Evolutionary conservation across 352 stramenopile genomes (phyloP).

Genomic region (Saprolegnia diclina): DNA sequence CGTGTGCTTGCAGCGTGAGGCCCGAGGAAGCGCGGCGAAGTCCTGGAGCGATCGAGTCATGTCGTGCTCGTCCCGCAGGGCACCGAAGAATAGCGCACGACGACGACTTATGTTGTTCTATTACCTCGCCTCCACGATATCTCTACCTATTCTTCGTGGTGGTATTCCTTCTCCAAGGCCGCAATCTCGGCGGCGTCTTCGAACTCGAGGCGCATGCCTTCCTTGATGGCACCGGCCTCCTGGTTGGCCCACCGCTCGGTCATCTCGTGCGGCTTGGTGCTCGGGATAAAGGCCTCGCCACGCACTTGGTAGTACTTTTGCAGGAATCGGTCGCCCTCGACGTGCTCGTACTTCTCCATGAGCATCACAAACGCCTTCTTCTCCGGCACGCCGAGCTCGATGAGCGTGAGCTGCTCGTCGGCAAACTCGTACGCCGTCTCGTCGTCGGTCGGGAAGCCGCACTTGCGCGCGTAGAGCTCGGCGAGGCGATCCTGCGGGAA

Average conservation of each 20-base stretch:
- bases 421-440: constrained; percentile 84
- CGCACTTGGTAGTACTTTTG: constrained; percentile 77
- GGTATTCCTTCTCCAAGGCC: constrained; percentile 7
- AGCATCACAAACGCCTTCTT: constrained; percentile 77
- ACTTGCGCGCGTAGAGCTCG: constrained; percentile 70
- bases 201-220: constrained; percentile 79
- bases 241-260: constrained; percentile 74
- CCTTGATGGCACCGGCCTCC: constrained; percentile 73
- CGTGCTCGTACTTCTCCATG: constrained; percentile 77
- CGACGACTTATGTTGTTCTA: no score
- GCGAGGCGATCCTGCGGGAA: constrained; percentile 82
- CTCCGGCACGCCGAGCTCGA: constrained; percentile 74
- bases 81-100: no score
- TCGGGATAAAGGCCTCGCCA: constrained; percentile 69
- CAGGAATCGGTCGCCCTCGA: constrained; percentile 73
- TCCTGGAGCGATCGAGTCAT: no score
- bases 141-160: constrained; percentile 7
- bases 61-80: no score
- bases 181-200: constrained; percentile 64
- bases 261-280: constrained; percentile 75
- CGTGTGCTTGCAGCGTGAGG: no score
- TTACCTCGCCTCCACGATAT: neutral
- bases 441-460: constrained; percentile 56
- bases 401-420: constrained; percentile 79
- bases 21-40: no score